phyloP scores from a whole-genome alignment of 139 green algal species.

The Micractinium conductrix region DNA sequence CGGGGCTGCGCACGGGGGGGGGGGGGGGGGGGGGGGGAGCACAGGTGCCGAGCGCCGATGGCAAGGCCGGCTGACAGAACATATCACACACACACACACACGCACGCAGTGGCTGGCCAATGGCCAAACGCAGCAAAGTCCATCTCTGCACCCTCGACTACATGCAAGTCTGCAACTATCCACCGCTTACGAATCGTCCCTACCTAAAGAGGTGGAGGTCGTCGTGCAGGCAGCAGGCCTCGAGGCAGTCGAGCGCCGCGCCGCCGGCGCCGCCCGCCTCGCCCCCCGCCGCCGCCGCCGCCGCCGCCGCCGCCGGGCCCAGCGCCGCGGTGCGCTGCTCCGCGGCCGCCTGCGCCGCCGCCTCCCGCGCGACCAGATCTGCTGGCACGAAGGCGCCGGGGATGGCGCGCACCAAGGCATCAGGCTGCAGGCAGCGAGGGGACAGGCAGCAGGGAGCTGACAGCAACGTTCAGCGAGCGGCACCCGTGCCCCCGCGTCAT shows the following conservation, averaged over 20 bases:
- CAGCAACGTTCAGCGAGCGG: background rate
- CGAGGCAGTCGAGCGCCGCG: conserved; percentile 4
- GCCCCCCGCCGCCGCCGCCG: background rate
- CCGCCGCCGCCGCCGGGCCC: background rate
- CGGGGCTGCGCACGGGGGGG: background rate
- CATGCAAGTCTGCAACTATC: too few species aligned
- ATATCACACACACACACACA: too few species aligned
- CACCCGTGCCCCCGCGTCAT: too few species aligned
- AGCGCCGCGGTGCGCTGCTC: background rate
- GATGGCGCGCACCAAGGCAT: background rate
- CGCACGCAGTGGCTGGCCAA: too few species aligned
- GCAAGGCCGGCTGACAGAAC: too few species aligned
- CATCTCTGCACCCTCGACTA: too few species aligned
- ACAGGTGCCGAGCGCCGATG: background rate
- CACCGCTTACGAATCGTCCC: too few species aligned
- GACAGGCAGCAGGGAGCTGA: background rate
- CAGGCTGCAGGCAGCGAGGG: background rate
- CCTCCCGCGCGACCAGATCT: background rate
- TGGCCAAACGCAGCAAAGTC: too few species aligned
- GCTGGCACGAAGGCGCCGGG: background rate
- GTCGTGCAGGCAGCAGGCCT: conserved; percentile 24
- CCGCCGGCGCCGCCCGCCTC: background rate
- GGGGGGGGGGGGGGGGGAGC: background rate
- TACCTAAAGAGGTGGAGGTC: conserved; percentile 25
- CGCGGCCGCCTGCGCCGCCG: background rate